A percentile compares a stretch with the other conserved stretches of the same genome.
phyloP scores from a whole-genome alignment of 805 yeast species.

The Ogataea methylovora region DNA sequence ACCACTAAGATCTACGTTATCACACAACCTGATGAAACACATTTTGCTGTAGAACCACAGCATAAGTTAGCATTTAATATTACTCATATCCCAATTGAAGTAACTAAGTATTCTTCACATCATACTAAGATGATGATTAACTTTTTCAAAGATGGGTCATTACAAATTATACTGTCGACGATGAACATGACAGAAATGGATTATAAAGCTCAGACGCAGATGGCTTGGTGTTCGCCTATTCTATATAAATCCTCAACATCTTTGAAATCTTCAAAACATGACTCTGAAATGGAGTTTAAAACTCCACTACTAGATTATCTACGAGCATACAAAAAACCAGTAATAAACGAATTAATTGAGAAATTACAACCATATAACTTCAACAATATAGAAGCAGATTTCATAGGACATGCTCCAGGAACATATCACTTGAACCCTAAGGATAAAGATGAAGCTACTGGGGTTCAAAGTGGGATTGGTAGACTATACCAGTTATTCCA shows the following conservation, averaged over 20 bases:
- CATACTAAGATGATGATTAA: constrained; percentile 67
- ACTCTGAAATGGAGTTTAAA: constrained; percentile 30
- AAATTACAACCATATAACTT: constrained; percentile 35
- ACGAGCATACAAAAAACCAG: constrained; percentile 28
- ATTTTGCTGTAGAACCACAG: constrained; percentile 28
- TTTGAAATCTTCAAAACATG: constrained; percentile 1
- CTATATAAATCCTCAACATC: too few species aligned
- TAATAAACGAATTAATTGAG: constrained; percentile 21
- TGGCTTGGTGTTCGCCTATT: constrained; percentile 56
- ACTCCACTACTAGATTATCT: constrained; percentile 38
- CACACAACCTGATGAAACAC: constrained; percentile 22
- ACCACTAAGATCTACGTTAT: constrained; percentile 19
- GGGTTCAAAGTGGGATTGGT: constrained; percentile 40
- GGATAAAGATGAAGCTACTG: constrained; percentile 4
- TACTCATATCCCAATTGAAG: constrained; percentile 15
- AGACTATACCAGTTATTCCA: constrained; percentile 34
- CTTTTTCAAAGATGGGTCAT: constrained; percentile 34
- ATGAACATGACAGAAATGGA: constrained; percentile 52
- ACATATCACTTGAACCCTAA: constrained; percentile 13
- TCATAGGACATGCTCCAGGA: constrained; percentile 52
- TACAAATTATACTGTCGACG: constrained; percentile 51
- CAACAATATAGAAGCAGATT: constrained; percentile 38
- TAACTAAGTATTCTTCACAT: constrained; percentile 39
- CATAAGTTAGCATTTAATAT: constrained; percentile 13
- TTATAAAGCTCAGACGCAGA: constrained; percentile 52